A percentile compares a stretch with the other conserved stretches of the same genome.
Conservation (phyloP, 345 rosid species). For the Orychophragmus violaceus region DNA sequence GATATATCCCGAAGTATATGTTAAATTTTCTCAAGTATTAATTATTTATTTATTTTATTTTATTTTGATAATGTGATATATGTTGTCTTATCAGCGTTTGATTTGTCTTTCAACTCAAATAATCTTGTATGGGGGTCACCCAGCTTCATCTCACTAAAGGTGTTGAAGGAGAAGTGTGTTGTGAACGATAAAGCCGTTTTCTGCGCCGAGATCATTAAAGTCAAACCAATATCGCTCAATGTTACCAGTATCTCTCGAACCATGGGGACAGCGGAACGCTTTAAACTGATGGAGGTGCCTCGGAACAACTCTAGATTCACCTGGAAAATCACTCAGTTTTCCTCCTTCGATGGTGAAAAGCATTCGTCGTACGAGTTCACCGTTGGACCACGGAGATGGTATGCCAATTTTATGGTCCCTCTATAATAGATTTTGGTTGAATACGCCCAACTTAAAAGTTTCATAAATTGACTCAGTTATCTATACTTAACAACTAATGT, state of each 20-base stretch:
- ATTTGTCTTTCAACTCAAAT: background rate
- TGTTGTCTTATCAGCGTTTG: background rate
- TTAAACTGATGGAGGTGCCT: background rate
- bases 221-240: background rate
- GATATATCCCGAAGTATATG: background rate
- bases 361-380: slow-evolving; percentile 16
- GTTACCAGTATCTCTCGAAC: background rate
- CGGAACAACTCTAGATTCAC: slow-evolving; percentile 12
- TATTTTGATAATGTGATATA: background rate
- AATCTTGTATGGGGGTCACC: background rate
- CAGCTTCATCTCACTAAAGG: background rate
- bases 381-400: slow-evolving; percentile 18
- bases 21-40: background rate
- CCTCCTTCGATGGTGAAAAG: background rate
- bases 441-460: background rate
- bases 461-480: too few relatives aligned
- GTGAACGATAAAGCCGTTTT: slow-evolving; percentile 9
- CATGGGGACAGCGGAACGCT: background rate
- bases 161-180: background rate
- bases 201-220: background rate
- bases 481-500: too few relatives aligned
- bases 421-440: background rate
- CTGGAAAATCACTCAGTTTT: slow-evolving; percentile 21
- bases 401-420: background rate
- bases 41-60: background rate